Base-by-base conservation (phyloP, 768 basidiomycete species). In the Lactarius sanguifluus region DNA sequence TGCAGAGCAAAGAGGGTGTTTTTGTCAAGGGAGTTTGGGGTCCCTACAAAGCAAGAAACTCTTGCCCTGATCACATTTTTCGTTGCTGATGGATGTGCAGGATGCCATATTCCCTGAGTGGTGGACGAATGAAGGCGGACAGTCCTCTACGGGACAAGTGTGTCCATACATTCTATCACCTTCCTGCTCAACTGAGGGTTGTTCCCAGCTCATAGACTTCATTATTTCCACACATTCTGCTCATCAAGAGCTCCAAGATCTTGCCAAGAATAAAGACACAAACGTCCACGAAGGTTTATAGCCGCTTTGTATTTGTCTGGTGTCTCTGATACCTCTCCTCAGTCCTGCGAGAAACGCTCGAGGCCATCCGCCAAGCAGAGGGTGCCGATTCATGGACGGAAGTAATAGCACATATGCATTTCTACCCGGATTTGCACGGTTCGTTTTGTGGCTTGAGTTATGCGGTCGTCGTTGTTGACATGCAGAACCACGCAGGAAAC, bases 91-190 rank as follows among this genome's bases (percentile, higher is more conserved):
- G 8, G 76, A 72, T 68, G 69, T 20, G 1, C 70, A 92, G 86
- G 89, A 98, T 73, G 88, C 94, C 7, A 83, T 96, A 38, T 95
- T 98, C 78, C 88, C 88, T 52, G 94, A 89, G 20, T 96, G 93
- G 90, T 99, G 96, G 97, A 97, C 98, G 94, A 99, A 96, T 73
- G 97, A 99, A 77, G 97, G 96, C 45, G 97, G 97, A 2, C 97
- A 99, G 77, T 97, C 95, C 9, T 96, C 95, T 1, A 99, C 97
- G 0, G 97, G 97, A n/a, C 93, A 94, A 78, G 90, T 90, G 61
- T 28, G 34, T 47, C 61, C 2, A 30, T 6, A 23, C 6, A 9
- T 36, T 30, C 28, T 57, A 10, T 13, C 23, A 12, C 18, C 20
- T 8, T 30, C 1, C 54, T 32, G n/a, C 59, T 52, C 32, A 1